Conservation (phyloP, 768 basidiomycete species). For the Calocybe indica region DNA sequence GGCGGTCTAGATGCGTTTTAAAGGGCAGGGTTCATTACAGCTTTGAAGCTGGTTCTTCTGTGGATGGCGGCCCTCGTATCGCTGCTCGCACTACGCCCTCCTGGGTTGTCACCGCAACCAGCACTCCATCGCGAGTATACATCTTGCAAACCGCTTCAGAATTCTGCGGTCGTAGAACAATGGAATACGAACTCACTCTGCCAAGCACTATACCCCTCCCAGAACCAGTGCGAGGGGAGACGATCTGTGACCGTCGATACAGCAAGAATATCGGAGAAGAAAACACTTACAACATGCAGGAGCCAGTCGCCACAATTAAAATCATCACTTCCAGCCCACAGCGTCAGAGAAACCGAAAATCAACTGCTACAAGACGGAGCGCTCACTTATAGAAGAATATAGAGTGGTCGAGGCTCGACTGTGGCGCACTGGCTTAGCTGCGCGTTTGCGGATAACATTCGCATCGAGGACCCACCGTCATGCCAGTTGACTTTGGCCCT, state of each 20-base stretch:
- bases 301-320: constrained; percentile 81
- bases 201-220: constrained; percentile 71
- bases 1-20: background rate
- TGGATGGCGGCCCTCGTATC: constrained; percentile 30
- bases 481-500: constrained; percentile 46
- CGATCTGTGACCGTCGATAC: constrained; percentile 38
- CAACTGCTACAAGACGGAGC: background rate
- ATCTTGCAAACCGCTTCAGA: constrained; percentile 33
- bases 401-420: constrained; percentile 76
- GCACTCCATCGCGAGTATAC: constrained; percentile 57
- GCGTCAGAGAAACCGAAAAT: constrained; percentile 2
- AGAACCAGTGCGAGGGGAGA: constrained; percentile 54
- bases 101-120: constrained; percentile 75
- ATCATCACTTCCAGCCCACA: constrained; percentile 39
- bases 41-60: constrained; percentile 21
- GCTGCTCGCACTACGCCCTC: constrained; percentile 72
- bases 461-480: constrained; percentile 47
- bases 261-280: background rate
- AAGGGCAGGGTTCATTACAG: constrained; percentile 16
- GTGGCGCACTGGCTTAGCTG: constrained; percentile 1
- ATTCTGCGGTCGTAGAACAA: background rate
- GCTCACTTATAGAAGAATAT: constrained; percentile 75
- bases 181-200: constrained; percentile 39
- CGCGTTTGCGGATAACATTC: background rate
- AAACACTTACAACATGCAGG: constrained; percentile 58